phyloP scores from a whole-genome alignment of 495 filamentous ascomycete species.

The Aspergillus haitiensis region DNA sequence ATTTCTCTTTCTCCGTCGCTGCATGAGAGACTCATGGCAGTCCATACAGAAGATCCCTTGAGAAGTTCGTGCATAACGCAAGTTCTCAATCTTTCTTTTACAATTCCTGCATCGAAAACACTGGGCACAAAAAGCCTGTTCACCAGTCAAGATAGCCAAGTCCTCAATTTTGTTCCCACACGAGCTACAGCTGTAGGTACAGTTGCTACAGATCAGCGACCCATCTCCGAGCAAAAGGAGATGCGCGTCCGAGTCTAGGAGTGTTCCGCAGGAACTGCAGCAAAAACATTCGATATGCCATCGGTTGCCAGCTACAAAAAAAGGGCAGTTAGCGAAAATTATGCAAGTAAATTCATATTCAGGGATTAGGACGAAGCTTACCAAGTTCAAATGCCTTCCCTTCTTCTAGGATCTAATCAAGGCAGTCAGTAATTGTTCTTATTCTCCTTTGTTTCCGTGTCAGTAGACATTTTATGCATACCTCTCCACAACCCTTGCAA shows the following conservation, averaged over 20 bases:
- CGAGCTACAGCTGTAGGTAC: conserved; percentile 98
- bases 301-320: conserved; percentile 78
- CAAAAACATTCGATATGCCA: conserved; percentile 99
- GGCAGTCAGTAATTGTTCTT: conserved; percentile 18
- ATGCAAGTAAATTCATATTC: conserved; percentile 4
- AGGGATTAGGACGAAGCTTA: conserved; percentile 50
- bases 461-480: conserved; percentile 43
- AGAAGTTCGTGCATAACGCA: conserved; percentile 95
- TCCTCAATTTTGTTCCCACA: conserved; percentile 99
- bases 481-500: conserved; percentile 98
- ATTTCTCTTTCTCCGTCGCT: conserved; percentile 86
- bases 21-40: conserved; percentile 99
- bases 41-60: conserved; percentile 99
- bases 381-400: conserved; percentile 98
- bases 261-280: conserved; percentile 92
- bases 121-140: conserved; percentile 97
- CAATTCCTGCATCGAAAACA: conserved; percentile 98
- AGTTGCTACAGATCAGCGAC: conserved; percentile 97
- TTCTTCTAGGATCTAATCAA: conserved; percentile 83
- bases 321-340: conserved; percentile 21
- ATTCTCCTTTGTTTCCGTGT: conserved; percentile 1
- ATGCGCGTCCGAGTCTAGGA: conserved; percentile 98
- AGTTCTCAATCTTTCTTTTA: conserved; percentile 97
- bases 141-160: conserved; percentile 93
- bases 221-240: conserved; percentile 96